phyloP scores from a whole-genome alignment of 2,329 filamentous ascomycete species.

The Colletotrichum incanum region DNA sequence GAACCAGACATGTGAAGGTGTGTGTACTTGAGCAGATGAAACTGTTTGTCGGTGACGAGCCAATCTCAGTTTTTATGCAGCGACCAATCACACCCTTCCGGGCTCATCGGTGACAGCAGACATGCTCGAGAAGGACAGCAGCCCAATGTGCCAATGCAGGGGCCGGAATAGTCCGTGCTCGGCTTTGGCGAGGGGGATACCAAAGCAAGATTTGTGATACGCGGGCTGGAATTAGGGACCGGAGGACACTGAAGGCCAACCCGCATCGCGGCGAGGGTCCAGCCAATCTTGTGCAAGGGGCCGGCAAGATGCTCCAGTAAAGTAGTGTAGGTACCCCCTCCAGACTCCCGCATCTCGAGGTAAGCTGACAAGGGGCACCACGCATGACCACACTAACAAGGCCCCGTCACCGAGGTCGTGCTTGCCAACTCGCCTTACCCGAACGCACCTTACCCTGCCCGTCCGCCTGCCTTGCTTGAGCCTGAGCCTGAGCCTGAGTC shows the following conservation, averaged over 20 bases:
- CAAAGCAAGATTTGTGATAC: constrained; percentile 22
- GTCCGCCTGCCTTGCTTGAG: background rate
- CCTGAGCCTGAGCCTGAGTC: background rate
- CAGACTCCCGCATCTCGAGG: background rate
- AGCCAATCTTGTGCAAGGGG: background rate
- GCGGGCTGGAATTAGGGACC: constrained; percentile 12
- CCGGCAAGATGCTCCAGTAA: background rate
- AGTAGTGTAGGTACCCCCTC: too few species aligned
- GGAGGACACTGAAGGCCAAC: background rate
- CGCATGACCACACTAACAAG: constrained; percentile 25
- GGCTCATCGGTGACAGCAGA: constrained; percentile 4
- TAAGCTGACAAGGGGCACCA: constrained; percentile 4
- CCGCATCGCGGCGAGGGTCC: background rate
- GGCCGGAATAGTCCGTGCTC: constrained; percentile 29
- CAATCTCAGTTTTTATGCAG: background rate
- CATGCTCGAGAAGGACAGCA: background rate
- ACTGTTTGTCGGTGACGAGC: background rate
- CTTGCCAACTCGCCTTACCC: constrained; percentile 19
- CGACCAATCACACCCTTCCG: constrained; percentile 26
- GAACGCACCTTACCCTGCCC: constrained; percentile 19
- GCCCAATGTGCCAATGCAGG: constrained; percentile 29
- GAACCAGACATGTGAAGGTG: background rate
- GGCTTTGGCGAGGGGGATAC: constrained; percentile 28
- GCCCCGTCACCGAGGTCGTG: constrained; percentile 31
- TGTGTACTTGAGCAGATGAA: background rate